Conservation (phyloP, 73 alveolate genomes). For the Paramecium primaurelia region DNA sequence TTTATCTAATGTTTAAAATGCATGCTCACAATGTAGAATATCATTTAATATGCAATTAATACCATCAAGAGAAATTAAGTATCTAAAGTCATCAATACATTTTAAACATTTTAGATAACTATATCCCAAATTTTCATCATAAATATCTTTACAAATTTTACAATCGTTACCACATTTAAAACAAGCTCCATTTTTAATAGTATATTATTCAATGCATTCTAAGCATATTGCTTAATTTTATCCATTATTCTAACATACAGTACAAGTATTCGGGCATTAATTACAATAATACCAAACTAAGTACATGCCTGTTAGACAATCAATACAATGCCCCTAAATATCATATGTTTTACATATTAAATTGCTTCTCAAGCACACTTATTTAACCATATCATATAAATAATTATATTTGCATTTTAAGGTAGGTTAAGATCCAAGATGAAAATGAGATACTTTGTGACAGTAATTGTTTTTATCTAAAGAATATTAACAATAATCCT, state of each 20-base stretch:
- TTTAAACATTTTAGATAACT: background rate
- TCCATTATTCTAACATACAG: background rate
- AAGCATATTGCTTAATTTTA: background rate
- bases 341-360: background rate
- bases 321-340: background rate
- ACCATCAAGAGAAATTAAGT: background rate
- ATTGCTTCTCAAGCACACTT: background rate
- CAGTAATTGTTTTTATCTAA: background rate
- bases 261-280: background rate
- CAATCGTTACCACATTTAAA: background rate
- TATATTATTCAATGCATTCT: background rate
- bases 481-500: background rate
- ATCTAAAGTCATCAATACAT: background rate
- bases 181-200: background rate
- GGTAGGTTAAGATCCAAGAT: background rate
- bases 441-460: background rate
- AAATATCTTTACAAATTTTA: background rate
- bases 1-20: background rate
- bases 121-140: background rate
- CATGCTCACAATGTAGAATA: background rate
- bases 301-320: background rate
- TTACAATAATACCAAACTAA: background rate
- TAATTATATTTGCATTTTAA: background rate
- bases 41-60: background rate
- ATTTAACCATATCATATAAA: background rate